Evolutionary conservation across 805 yeast species (phyloP), one percentile per base, ranked within the genome.

Genomic region (Suhomyces tanzawaensis): DNA sequence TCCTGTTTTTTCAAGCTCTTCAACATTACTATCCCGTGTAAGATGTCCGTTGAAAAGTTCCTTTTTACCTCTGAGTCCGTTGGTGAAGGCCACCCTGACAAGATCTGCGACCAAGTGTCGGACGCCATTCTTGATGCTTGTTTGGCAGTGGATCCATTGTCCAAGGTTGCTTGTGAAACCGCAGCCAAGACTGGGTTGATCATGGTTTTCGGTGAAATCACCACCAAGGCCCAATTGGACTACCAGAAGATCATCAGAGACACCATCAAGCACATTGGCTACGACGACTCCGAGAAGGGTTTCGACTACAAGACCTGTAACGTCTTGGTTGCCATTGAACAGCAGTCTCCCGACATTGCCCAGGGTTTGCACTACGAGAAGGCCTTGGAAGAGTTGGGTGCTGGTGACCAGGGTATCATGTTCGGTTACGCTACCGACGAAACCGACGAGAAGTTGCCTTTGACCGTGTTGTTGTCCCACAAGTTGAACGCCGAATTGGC

Each of bases 331-430:
- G 99, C 99, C 68, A 89, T 93, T 69, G 99, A 93, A 78, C 97
- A 93, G 76, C 99, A 93, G 76, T 89, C 97, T 37, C 93, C 95
- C 56, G 99, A 93, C 74, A 93, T 93, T 60, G 99, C 99, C 46
- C 98, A 91, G 75, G 99, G 99, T 81, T 81, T 93, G 63, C 98
- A 93, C 74, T 85, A 85, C 73, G 97, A 93, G 66, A 79, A 83
- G 74, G 95, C 85, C 40, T 76, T 93, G 50, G 99, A 93, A 78
- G 95, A 93, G 44, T 81, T 93, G 62, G 99, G 99, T 71, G 99
- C 99, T 51, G 99, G 99, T 82, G 99, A 93, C 76, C 99, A 93
- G 75, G 99, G 99, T 84, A 93, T 93, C 69, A 93, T 93, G 99
- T 93, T 93, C 66, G 99, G 99, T 72, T 93, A 93, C 71, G 99